A percentile compares a stretch with the other conserved stretches of the same genome.
phyloP scores from a whole-genome alignment of 1,284 basidiomycete genomes.

The Ceratobasidium sp. region DNA sequence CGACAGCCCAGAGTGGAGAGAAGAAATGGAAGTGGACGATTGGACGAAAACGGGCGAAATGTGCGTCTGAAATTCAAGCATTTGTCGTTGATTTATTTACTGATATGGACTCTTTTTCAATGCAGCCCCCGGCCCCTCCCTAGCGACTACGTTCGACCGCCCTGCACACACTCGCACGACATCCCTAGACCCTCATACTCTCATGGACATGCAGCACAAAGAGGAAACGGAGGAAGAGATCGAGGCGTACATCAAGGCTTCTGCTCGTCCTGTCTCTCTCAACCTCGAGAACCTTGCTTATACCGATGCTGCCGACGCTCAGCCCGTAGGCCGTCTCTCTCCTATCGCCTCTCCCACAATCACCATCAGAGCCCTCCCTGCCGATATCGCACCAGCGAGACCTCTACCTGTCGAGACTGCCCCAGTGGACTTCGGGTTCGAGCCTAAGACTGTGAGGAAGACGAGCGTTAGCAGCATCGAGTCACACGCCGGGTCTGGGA shows the following conservation, averaged over 20 bases:
- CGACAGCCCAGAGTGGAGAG: conserved; percentile 10
- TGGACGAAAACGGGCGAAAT: conserved; percentile 75
- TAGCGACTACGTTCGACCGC: conserved; percentile 43
- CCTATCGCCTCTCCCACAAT: not conserved
- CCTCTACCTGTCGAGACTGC: conserved; percentile 39
- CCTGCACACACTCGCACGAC: conserved; percentile 32
- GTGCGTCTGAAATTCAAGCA: conserved; percentile 61
- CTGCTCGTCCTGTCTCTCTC: conserved; percentile 66
- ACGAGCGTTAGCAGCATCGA: conserved; percentile 47
- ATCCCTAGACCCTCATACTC: conserved; percentile 19
- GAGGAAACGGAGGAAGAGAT: conserved; percentile 62
- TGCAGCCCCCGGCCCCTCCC: conserved; percentile 53
- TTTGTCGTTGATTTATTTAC: conserved; percentile 40
- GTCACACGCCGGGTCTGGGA: conserved; percentile 45
- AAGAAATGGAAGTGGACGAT: conserved; percentile 69
- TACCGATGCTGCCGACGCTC: conserved; percentile 47
- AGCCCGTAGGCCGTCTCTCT: conserved; percentile 8
- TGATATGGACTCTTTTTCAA: conserved; percentile 48
- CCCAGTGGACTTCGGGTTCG: conserved; percentile 38
- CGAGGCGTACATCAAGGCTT: not conserved
- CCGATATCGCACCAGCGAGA: conserved; percentile 9
- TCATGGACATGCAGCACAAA: conserved; percentile 37
- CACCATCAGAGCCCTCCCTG: conserved; percentile 12
- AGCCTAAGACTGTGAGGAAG: conserved; percentile 42
- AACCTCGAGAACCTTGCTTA: conserved; percentile 69